Conservation (phyloP, 306 rosid species). For the Begonia loranthoides region DNA sequence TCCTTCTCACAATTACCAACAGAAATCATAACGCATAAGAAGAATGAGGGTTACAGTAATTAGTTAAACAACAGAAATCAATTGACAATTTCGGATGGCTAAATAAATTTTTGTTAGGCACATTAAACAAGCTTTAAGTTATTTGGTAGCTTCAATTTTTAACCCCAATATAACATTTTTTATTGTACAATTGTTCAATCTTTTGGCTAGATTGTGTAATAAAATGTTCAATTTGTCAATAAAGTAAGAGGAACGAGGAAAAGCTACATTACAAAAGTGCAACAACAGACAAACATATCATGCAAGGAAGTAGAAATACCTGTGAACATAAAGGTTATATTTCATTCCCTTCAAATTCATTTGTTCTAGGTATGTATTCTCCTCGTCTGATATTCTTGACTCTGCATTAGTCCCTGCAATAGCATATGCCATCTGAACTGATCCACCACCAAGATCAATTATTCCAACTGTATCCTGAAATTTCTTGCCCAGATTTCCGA, state of each 20-base stretch:
- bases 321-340: constrained; percentile 89
- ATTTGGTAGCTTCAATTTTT: too few relatives aligned
- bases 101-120: constrained; percentile 1
- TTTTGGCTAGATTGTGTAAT: too few relatives aligned
- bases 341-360: constrained; percentile 61
- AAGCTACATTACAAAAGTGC: too few relatives aligned
- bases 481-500: constrained; percentile 71
- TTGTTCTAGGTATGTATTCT: constrained; percentile 48
- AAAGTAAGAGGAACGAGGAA: too few relatives aligned
- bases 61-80: background rate
- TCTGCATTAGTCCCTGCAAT: constrained; percentile 70
- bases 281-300: too few relatives aligned
- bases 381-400: constrained; percentile 45
- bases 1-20: too few relatives aligned
- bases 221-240: too few relatives aligned
- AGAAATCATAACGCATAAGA: too few relatives aligned
- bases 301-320: constrained; percentile 29
- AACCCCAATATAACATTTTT: too few relatives aligned
- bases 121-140: background rate
- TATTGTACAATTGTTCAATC: too few relatives aligned
- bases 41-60: background rate
- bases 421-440: constrained; percentile 99
- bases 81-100: background rate
- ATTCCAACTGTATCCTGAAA: constrained; percentile 74
- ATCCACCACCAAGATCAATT: constrained; percentile 98